These are phyloP conservation scores for Hypoxylon cercidicola DNA, from an alignment of 495 filamentous ascomycete species.

Conservation along the genomic window DNA sequence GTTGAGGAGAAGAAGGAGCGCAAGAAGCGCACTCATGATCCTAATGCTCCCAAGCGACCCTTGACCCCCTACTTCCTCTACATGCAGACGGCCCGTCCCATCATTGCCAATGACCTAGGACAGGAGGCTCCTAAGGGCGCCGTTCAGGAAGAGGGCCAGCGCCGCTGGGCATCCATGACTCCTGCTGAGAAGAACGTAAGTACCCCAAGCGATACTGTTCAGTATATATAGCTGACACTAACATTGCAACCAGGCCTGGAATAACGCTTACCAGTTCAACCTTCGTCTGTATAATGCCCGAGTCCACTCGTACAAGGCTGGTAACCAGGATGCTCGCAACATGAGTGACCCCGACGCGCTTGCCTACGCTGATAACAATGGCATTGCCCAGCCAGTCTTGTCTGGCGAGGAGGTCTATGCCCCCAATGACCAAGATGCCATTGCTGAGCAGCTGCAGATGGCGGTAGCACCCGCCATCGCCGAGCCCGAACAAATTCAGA, in stretches of 20 bases:
- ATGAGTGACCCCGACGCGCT: slow-evolving; percentile 69
- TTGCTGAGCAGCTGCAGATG: slow-evolving; percentile 65
- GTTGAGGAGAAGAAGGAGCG: slow-evolving; percentile 80
- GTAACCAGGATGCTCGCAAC: slow-evolving; percentile 69
- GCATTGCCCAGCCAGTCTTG: slow-evolving; percentile 56
- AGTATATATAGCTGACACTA: slow-evolving; percentile 14
- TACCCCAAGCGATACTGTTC: background rate
- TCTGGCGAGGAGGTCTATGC: slow-evolving; percentile 61
- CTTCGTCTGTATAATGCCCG: slow-evolving; percentile 77
- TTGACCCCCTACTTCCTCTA: slow-evolving; percentile 95
- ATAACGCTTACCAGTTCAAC: slow-evolving; percentile 78
- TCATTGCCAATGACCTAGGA: slow-evolving; percentile 81
- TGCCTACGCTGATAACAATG: slow-evolving; percentile 64
- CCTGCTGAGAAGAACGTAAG: slow-evolving; percentile 78
- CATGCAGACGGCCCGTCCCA: slow-evolving; percentile 81
- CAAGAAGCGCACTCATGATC: slow-evolving; percentile 88
- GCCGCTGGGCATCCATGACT: slow-evolving; percentile 81
- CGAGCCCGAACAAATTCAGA: slow-evolving; percentile 58
- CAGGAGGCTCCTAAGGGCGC: slow-evolving; percentile 75
- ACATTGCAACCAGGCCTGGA: slow-evolving; percentile 67
- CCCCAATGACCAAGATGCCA: slow-evolving; percentile 66
- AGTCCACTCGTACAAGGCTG: slow-evolving; percentile 76
- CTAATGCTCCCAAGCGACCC: slow-evolving; percentile 93
- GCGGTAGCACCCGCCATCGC: slow-evolving; percentile 49
- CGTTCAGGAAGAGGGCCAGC: slow-evolving; percentile 82